Evolutionary conservation across 2,329 filamentous ascomycete genomes (phyloP).

Genomic region (Colletotrichum viniferum): DNA sequence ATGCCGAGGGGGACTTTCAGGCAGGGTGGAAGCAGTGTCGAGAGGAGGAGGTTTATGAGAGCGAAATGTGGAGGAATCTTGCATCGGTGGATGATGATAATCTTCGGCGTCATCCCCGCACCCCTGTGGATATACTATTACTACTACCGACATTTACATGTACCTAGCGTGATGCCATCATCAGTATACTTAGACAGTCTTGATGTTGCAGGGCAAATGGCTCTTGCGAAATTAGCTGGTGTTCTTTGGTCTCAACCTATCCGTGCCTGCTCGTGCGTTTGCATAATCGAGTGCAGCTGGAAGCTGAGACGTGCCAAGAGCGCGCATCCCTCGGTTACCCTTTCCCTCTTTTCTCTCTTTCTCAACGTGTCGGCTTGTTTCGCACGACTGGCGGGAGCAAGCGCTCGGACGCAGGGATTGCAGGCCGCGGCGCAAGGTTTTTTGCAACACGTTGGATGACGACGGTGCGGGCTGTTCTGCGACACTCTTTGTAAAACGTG

Average conservation of each 20-base stretch:
- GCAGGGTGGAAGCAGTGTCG: not conserved
- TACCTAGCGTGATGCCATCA: slow-evolving; percentile 20
- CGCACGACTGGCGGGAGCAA: not conserved
- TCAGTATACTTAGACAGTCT: slow-evolving; percentile 20
- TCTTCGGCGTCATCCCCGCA: slow-evolving; percentile 15
- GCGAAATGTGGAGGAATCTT: not conserved
- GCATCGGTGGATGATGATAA: slow-evolving; percentile 23
- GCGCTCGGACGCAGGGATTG: not conserved
- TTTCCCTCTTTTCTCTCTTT: not conserved
- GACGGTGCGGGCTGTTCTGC: not conserved
- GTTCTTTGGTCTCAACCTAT: not conserved
- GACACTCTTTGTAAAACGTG: slow-evolving; percentile 8
- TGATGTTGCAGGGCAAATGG: slow-evolving; percentile 6
- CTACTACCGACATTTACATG: slow-evolving; percentile 21
- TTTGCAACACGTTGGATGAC: not conserved
- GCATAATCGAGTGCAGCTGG: not conserved
- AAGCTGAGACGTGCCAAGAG: not conserved
- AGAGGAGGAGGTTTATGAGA: not conserved
- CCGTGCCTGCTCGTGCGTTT: not conserved
- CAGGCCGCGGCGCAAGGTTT: not conserved
- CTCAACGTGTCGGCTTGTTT: not conserved
- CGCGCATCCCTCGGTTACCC: not conserved
- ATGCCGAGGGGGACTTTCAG: not conserved
- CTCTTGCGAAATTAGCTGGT: slow-evolving; percentile 6
- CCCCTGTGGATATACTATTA: slow-evolving; percentile 21